Conservation (phyloP, 495 filamentous ascomycete genomes). For the Talaromyces thailandensis region DNA sequence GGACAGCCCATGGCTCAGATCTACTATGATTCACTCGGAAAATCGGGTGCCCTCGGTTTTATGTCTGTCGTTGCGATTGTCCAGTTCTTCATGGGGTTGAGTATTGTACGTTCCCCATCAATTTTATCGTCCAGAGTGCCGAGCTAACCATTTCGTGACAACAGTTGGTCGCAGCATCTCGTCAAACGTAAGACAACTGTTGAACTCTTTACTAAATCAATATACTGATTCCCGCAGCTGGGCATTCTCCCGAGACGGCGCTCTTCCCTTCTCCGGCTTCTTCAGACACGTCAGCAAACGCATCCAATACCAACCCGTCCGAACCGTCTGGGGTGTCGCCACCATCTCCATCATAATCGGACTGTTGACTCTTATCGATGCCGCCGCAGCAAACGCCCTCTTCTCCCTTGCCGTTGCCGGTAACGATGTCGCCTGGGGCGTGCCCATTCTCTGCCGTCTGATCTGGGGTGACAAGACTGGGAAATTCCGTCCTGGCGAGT, state of each 20-base stretch:
- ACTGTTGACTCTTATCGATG: conserved; percentile 48
- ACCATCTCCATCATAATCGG: conserved; percentile 45
- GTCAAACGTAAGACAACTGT: conserved; percentile 23
- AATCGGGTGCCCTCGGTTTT: conserved; percentile 35
- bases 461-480: conserved; percentile 44
- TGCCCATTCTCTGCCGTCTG: conserved; percentile 52
- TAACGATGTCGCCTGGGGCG: conserved; percentile 55
- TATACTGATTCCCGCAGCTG: conserved; percentile 23
- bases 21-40: conserved; percentile 38
- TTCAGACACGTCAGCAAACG: conserved; percentile 48
- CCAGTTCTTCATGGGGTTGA: conserved; percentile 39
- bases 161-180: conserved; percentile 44
- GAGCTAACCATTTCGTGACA: neutral
- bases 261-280: conserved; percentile 52
- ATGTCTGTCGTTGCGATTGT: conserved; percentile 32
- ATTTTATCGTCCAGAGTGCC: neutral
- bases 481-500: conserved; percentile 54
- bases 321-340: conserved; percentile 51
- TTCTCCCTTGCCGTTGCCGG: conserved; percentile 56
- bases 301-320: conserved; percentile 52
- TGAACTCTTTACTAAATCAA: neutral
- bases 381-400: conserved; percentile 48
- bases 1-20: conserved; percentile 43
- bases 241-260: conserved; percentile 54
- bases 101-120: conserved; percentile 16